phyloP scores from a whole-genome alignment of 805 yeast species.

The Cyberlindnera xishuangbannaensis region DNA sequence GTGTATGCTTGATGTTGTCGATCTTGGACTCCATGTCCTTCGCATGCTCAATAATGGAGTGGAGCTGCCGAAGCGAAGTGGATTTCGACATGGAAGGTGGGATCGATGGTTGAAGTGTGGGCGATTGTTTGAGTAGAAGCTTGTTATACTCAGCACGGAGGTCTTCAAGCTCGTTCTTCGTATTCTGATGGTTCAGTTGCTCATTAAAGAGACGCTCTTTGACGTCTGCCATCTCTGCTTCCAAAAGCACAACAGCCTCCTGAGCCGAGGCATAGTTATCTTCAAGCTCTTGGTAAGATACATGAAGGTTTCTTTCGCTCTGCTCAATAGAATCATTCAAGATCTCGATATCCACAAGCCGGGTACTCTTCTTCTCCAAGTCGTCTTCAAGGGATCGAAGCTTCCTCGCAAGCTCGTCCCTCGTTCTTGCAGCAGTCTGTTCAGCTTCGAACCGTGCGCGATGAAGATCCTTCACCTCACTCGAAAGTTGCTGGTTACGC shows the following conservation, averaged over 20 bases:
- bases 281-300: constrained; percentile 30
- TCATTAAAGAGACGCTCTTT: constrained; percentile 25
- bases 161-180: constrained; percentile 21
- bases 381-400: constrained; percentile 27
- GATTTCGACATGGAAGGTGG: constrained; percentile 19
- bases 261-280: constrained; percentile 29
- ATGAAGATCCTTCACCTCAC: constrained; percentile 26
- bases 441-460: constrained; percentile 24
- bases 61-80: constrained; percentile 26
- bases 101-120: constrained; percentile 1
- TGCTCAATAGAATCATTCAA: constrained; percentile 39
- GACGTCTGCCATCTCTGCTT: constrained; percentile 29
- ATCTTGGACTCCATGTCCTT: constrained; percentile 26
- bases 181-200: constrained; percentile 24
- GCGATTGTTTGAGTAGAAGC: constrained; percentile 3
- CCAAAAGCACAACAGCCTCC: constrained; percentile 35
- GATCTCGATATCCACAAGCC: constrained; percentile 37
- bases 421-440: constrained; percentile 19
- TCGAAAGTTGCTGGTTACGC: constrained; percentile 16
- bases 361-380: constrained; percentile 25
- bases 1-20: constrained; percentile 22
- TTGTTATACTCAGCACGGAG: constrained; percentile 9
- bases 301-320: constrained; percentile 31
- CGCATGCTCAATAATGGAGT: constrained; percentile 26
- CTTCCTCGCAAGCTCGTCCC: constrained; percentile 16